Conservation (phyloP, 2,329 filamentous ascomycete genomes). For the Beauveria australis region DNA sequence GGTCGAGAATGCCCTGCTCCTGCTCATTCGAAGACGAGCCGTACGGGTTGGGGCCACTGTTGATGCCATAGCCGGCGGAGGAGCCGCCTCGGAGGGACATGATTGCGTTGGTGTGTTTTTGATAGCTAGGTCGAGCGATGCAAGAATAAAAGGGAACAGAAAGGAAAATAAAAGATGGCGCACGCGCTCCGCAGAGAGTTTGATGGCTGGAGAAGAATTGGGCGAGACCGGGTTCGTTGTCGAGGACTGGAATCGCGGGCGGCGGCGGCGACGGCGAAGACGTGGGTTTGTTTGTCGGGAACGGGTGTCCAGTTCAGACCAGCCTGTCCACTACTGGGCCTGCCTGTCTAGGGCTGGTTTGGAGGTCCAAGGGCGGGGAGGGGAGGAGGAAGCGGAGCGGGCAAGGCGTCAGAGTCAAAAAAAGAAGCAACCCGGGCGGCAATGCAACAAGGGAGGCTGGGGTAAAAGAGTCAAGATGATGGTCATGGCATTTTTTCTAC, state of each 20-base stretch:
- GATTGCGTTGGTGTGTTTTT: neutral
- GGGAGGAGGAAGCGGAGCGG: neutral
- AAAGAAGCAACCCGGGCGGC: neutral
- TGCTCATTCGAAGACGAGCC: conserved; percentile 50
- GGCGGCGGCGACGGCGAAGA: neutral
- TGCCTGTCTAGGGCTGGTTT: neutral
- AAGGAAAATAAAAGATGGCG: neutral
- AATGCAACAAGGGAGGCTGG: conserved; percentile 2
- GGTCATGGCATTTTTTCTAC: neutral
- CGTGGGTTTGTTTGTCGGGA: neutral
- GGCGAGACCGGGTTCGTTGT: neutral
- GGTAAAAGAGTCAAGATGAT: neutral
- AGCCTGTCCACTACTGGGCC: conserved; percentile 10
- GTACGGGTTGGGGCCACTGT: conserved; percentile 60
- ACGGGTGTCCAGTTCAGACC: conserved; percentile 1
- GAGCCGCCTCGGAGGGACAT: conserved; percentile 54
- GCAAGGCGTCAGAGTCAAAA: neutral
- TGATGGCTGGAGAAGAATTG: neutral
- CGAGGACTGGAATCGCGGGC: conserved; percentile 1
- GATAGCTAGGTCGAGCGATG: neutral
- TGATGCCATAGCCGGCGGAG: conserved; percentile 70
- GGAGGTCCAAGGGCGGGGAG: neutral
- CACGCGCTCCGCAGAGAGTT: neutral
- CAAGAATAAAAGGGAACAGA: neutral
- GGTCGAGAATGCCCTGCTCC: conserved; percentile 60